Percentiles rank a stretch among this genome's conserved stretches.
Evolutionary conservation across 495 filamentous ascomycete genomes (phyloP).

Genomic region (Aspergillus biplanus): DNA sequence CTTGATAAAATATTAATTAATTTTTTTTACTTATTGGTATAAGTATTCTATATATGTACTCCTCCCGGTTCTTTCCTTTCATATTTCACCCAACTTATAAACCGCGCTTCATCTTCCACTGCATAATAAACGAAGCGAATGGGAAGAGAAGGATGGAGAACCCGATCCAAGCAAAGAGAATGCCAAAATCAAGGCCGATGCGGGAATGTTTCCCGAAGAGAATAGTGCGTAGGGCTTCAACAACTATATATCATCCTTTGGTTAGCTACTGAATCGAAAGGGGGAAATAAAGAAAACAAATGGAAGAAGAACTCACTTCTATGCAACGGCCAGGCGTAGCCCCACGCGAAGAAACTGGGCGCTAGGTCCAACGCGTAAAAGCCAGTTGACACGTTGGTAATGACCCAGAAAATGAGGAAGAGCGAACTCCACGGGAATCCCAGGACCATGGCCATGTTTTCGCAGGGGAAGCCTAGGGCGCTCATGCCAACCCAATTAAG

Average conservation of each 20-base stretch:
- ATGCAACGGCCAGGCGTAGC: conserved; percentile 75
- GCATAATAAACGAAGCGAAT: conserved; percentile 60
- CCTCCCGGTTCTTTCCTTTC: too few species aligned
- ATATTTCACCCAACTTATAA: background rate
- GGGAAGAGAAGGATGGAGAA: conserved; percentile 63
- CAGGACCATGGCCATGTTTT: conserved; percentile 73
- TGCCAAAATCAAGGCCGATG: conserved; percentile 67
- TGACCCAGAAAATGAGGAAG: conserved; percentile 79
- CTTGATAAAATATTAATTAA: too few species aligned
- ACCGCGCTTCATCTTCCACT: conserved; percentile 57
- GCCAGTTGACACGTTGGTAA: conserved; percentile 66
- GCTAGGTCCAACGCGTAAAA: conserved; percentile 67
- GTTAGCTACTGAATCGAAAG: background rate
- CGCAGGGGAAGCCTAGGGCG: conserved; percentile 67
- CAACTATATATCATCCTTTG: conserved; percentile 44
- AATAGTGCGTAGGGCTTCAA: conserved; percentile 64
- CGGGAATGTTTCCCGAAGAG: conserved; percentile 65
- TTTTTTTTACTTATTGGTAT: too few species aligned
- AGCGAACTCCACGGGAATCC: conserved; percentile 69
- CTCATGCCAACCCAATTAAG: conserved; percentile 73
- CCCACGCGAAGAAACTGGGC: conserved; percentile 66
- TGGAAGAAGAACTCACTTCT: conserved; percentile 42
- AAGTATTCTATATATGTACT: too few species aligned
- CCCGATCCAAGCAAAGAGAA: conserved; percentile 64
- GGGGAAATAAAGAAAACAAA: background rate